Evolutionary conservation across 176 grass and related monocot genomes (phyloP), one percentile per base, ranked within the genome.

Genomic region (Leersia perrieri): DNA sequence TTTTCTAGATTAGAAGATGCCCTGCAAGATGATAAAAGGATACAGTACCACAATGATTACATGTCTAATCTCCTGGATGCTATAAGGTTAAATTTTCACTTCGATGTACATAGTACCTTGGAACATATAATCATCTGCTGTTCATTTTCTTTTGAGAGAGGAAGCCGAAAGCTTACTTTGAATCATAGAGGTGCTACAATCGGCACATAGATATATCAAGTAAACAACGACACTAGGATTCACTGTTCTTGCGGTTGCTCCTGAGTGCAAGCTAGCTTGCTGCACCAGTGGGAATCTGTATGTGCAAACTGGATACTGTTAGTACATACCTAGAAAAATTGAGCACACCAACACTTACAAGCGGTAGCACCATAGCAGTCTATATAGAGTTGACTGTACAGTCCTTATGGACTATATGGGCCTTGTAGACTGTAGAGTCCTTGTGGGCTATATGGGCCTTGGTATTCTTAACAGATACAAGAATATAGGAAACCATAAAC

Each of bases 41-140:
- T 99, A 91, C 80, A 68, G 18, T 99, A 93, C 63, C 96, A 99
- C 88, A 87, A 68, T 5, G 92, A 93, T 66, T 99, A 99, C 39
- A 91, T 95, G 83, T 84, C 75, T 47, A 91, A 81, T 63, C 80
- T 99, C 44, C 82, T 86, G 13, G 87, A 94, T 73, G 86, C 92
- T 18, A 93, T 98, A 87, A 84, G 92, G 88, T 94, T 81, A 78
- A 55, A 28, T 57, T 57, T 61, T 82, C 20, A 53, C 32, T 34
- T 51, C 16, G 2, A 5, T 31, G n/a, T 45, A 3, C 65, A 44
- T 72, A n/a, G n/a, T n/a, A 33, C 47, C 35, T 62, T 0, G 57
- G 7, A 41, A n/a, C 18, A 53, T 53, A 53, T 53, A n/a, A 53
- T 53, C 49, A 53, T 53, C 49, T 8, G 49, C 49, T 8, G 49